phyloP scores from a whole-genome alignment of 192 early-diverging fungal species.

The Mortierella hygrophila region DNA sequence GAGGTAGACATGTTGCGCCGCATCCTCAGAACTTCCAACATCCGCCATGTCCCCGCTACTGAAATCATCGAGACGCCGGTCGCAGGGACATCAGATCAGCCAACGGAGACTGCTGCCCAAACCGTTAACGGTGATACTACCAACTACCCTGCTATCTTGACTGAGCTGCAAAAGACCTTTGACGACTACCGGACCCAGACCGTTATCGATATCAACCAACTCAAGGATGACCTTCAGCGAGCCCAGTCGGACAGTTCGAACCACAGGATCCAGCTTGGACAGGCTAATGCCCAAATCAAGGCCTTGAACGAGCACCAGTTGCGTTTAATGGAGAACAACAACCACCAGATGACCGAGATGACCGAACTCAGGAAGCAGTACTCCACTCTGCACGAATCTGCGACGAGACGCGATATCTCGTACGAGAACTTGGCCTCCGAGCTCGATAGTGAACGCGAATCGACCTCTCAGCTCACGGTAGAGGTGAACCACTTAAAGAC shows the following conservation, averaged over 20 bases:
- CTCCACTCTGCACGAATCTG: slow-evolving; percentile 58
- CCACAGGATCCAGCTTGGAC: slow-evolving; percentile 72
- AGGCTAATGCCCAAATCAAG: slow-evolving; percentile 70
- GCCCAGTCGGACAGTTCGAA: slow-evolving; percentile 69
- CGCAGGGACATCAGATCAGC: neutral
- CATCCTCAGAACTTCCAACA: slow-evolving; percentile 47
- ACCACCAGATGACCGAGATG: slow-evolving; percentile 71
- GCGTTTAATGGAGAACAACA: slow-evolving; percentile 63
- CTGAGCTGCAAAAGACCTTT: slow-evolving; percentile 71
- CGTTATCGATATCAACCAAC: slow-evolving; percentile 64
- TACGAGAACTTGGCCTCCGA: slow-evolving; percentile 67
- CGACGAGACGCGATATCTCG: slow-evolving; percentile 71
- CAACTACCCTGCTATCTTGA: slow-evolving; percentile 60
- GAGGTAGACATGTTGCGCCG: slow-evolving; percentile 72
- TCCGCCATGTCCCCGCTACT: neutral
- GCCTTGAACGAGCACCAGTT: slow-evolving; percentile 75
- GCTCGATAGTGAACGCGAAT: slow-evolving; percentile 63
- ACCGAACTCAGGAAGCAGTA: slow-evolving; percentile 72
- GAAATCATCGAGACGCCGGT: neutral
- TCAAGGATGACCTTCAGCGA: slow-evolving; percentile 66
- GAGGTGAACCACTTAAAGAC: slow-evolving; percentile 66
- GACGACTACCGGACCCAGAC: slow-evolving; percentile 77
- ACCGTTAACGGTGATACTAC: neutral
- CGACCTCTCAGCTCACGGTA: slow-evolving; percentile 59
- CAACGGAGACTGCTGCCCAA: neutral